These are phyloP conservation scores for Ogataea nakhonphanomensis DNA, from an alignment of 805 yeast species.

Conservation along the genomic window DNA sequence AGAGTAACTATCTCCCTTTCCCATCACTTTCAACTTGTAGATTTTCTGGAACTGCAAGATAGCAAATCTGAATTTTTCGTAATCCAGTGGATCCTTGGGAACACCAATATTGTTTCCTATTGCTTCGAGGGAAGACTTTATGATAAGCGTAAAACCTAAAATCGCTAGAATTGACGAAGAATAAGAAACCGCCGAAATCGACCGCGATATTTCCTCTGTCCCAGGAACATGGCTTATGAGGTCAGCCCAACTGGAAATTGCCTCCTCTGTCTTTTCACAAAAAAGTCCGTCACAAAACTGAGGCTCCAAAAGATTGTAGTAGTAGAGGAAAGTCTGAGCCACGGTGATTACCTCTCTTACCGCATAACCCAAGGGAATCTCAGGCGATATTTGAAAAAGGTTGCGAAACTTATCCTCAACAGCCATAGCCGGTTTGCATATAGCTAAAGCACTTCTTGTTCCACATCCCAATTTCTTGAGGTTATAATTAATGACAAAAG, in stretches of 20 bases:
- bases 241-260: slow-evolving; percentile 80
- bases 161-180: slow-evolving; percentile 69
- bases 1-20: slow-evolving; percentile 5
- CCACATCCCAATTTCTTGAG: slow-evolving; percentile 76
- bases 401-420: slow-evolving; percentile 78
- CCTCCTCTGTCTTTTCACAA: slow-evolving; percentile 72
- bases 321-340: slow-evolving; percentile 72
- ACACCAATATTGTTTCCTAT: slow-evolving; percentile 52
- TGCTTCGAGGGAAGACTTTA: slow-evolving; percentile 61
- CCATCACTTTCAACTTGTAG: slow-evolving; percentile 10
- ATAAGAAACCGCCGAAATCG: slow-evolving; percentile 18
- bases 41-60: slow-evolving; percentile 73
- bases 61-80: slow-evolving; percentile 61
- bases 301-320: slow-evolving; percentile 70
- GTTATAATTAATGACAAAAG: slow-evolving; percentile 72
- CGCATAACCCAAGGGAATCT: slow-evolving; percentile 60
- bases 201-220: slow-evolving; percentile 8
- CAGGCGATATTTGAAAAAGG: slow-evolving; percentile 56
- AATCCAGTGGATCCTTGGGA: slow-evolving; percentile 83
- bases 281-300: slow-evolving; percentile 77
- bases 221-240: slow-evolving; percentile 36
- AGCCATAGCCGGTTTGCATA: slow-evolving; percentile 71
- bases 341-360: slow-evolving; percentile 70
- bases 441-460: slow-evolving; percentile 75
- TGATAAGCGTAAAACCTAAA: slow-evolving; percentile 69